These are phyloP conservation scores for Diaporthe caulivora DNA, from an alignment of 2,329 filamentous ascomycete genomes.

Conservation along the genomic window DNA sequence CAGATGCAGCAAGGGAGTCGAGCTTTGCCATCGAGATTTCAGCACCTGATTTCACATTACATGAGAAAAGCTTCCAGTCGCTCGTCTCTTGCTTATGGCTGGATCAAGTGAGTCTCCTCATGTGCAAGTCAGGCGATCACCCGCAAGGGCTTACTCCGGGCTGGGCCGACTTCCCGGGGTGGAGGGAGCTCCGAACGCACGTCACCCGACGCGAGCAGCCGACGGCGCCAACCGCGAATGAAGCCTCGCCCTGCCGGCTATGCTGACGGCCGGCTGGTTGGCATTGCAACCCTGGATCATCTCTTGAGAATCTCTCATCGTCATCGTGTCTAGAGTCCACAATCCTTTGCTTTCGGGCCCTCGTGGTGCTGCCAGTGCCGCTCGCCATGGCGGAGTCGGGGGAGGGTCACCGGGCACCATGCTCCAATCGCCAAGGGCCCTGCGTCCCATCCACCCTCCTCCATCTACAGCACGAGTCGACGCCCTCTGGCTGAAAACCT, in stretches of 20 bases:
- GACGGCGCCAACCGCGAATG: slow-evolving; percentile 19
- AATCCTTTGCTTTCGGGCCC: no score
- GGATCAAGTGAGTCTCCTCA: slow-evolving; percentile 19
- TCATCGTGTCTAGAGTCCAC: not conserved
- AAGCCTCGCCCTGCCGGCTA: not conserved
- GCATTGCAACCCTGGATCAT: slow-evolving; percentile 19
- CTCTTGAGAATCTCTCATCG: not conserved
- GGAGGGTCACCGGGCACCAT: not conserved
- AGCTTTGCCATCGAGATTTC: not conserved
- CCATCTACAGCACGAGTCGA: slow-evolving; percentile 21
- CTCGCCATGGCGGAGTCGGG: slow-evolving; percentile 15
- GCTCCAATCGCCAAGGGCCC: slow-evolving; percentile 11
- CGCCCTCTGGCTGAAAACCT: not conserved
- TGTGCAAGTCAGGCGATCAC: not conserved
- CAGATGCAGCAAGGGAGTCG: not conserved
- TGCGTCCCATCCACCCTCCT: slow-evolving; percentile 23
- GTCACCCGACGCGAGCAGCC: slow-evolving; percentile 23
- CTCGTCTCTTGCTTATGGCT: not conserved
- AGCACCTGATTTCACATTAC: slow-evolving; percentile 15
- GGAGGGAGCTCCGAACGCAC: not conserved
- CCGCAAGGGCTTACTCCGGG: not conserved
- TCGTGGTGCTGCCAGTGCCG: not conserved
- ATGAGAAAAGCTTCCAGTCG: not conserved
- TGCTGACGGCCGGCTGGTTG: slow-evolving; percentile 7
- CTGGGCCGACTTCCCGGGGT: not conserved